Evolutionary conservation across 371 early-diverging fungal genomes (phyloP).

Genomic region (Apophysomyces elegans): DNA sequence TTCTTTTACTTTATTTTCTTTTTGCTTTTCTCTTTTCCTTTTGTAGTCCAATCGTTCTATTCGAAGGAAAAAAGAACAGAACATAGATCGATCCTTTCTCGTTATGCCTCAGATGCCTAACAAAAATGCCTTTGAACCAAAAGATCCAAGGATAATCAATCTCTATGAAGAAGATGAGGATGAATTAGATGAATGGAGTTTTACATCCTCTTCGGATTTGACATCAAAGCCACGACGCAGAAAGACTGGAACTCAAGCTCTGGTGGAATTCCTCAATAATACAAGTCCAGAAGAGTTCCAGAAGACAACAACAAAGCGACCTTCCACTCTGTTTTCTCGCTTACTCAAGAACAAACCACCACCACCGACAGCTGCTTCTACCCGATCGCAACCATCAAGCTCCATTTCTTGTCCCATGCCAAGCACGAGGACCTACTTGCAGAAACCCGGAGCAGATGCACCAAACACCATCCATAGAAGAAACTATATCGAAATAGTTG

Average conservation of each 20-base stretch:
- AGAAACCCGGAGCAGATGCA: constrained; percentile 1
- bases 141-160: constrained; percentile 34
- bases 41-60: no score
- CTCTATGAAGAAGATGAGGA: constrained; percentile 32
- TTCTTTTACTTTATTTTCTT: not conserved
- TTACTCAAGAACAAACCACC: constrained; percentile 30
- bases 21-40: not conserved
- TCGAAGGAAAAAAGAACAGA: no score
- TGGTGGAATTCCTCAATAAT: constrained; percentile 51
- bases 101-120: constrained; percentile 24
- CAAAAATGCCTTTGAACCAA: constrained; percentile 32
- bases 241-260: constrained; percentile 46
- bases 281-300: constrained; percentile 56
- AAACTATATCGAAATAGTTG: constrained; percentile 42
- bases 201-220: constrained; percentile 22
- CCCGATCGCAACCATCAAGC: constrained; percentile 21
- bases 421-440: not conserved
- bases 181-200: constrained; percentile 33
- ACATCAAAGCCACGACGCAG: constrained; percentile 27
- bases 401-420: constrained; percentile 11
- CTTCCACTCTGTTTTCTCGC: constrained; percentile 36
- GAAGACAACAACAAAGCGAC: constrained; percentile 28
- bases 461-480: constrained; percentile 24
- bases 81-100: not conserved
- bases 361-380: constrained; percentile 22